phyloP scores from a whole-genome alignment of 2,329 filamentous ascomycete species.

The Tolypocladium tropicale region DNA sequence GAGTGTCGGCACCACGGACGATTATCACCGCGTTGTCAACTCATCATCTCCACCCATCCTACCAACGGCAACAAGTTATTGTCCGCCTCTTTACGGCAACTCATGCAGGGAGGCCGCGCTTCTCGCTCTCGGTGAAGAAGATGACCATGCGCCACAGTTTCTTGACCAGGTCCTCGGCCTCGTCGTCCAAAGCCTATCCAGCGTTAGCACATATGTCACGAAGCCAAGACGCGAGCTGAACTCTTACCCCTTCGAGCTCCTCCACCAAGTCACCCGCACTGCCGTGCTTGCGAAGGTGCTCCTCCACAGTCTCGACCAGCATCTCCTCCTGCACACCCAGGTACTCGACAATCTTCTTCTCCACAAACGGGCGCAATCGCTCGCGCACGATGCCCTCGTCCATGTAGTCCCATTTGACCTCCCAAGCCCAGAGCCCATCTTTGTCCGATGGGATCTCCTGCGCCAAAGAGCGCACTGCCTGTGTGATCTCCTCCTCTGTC shows the following conservation, averaged over 20 bases:
- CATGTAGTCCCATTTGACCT: conserved; percentile 85
- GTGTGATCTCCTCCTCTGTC: conserved; percentile 77
- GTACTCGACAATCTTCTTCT: conserved; percentile 97
- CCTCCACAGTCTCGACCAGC: conserved; percentile 84
- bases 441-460: conserved; percentile 84
- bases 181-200: conserved; percentile 74
- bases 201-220: conserved; percentile 15
- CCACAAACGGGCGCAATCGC: conserved; percentile 86
- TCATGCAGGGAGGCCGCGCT: conserved; percentile 60
- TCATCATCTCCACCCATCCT: background rate
- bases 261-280: conserved; percentile 73
- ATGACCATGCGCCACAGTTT: conserved; percentile 98
- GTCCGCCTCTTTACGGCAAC: background rate
- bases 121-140: conserved; percentile 93
- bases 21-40: background rate
- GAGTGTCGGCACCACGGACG: background rate
- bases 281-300: conserved; percentile 67
- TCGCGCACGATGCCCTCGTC: conserved; percentile 72
- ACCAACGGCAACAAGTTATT: background rate
- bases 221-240: too few relatives aligned
- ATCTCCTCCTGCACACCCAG: conserved; percentile 94
- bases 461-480: conserved; percentile 72
- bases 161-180: conserved; percentile 86
- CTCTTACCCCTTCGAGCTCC: conserved; percentile 69
- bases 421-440: conserved; percentile 83